These are phyloP conservation scores for Cairneyella variabilis DNA, from an alignment of 495 filamentous ascomycete species.

Conservation along the genomic window DNA sequence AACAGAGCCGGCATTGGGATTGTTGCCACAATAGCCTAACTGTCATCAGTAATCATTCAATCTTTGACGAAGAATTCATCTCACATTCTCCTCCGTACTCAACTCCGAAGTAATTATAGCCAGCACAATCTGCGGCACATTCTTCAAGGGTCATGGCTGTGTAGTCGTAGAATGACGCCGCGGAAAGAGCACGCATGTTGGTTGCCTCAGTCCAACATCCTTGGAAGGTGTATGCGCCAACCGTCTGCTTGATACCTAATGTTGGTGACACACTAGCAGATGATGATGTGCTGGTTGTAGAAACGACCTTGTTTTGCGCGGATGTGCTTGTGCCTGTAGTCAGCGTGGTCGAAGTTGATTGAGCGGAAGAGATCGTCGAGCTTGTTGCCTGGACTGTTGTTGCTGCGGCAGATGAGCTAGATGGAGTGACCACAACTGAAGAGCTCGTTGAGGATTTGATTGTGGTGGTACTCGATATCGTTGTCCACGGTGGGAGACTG, in stretches of 20 bases:
- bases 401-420: neutral
- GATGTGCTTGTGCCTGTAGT: neutral
- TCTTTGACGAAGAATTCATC: too few relatives aligned
- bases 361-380: neutral
- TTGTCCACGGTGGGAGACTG: neutral
- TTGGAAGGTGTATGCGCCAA: neutral
- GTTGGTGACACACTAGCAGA: neutral
- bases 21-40: constrained; percentile 32
- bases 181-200: constrained; percentile 2
- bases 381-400: neutral
- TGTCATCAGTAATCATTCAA: too few relatives aligned
- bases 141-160: constrained; percentile 41
- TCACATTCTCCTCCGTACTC: constrained; percentile 64
- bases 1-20: constrained; percentile 16
- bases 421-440: neutral
- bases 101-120: constrained; percentile 50
- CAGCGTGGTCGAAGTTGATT: neutral
- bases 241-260: too few relatives aligned
- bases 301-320: neutral
- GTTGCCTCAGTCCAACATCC: constrained; percentile 3
- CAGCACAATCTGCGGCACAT: constrained; percentile 51
- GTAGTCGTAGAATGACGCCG: neutral
- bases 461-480: neutral
- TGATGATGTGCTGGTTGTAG: neutral
- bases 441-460: neutral